Percentiles rank a stretch among this genome's conserved stretches.
phyloP scores from a whole-genome alignment of 2,329 filamentous ascomycete genomes.

The Cercospora zeae-maydis region DNA sequence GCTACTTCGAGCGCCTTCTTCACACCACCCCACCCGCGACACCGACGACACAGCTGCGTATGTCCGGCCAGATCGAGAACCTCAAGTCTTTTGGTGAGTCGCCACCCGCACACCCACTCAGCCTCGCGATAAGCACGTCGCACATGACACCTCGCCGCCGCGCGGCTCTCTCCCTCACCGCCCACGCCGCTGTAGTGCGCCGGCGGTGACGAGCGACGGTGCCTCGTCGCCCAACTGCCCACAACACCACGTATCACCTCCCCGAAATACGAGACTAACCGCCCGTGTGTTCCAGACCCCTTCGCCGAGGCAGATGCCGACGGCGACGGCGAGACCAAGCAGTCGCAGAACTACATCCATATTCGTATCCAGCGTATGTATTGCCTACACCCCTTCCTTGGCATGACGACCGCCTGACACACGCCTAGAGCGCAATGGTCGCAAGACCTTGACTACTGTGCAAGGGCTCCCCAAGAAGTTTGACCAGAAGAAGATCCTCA shows the following conservation, averaged over 20 bases:
- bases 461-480: constrained; percentile 99
- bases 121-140: constrained; percentile 23
- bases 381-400: neutral
- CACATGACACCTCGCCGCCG: constrained; percentile 1
- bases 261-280: constrained; percentile 12
- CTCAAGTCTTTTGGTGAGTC: constrained; percentile 29
- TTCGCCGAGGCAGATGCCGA: constrained; percentile 99
- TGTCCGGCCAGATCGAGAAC: constrained; percentile 28
- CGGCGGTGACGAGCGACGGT: neutral
- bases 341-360: constrained; percentile 97
- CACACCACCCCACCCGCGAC: constrained; percentile 6
- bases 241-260: neutral
- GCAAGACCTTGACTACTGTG: constrained; percentile 99
- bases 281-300: constrained; percentile 65
- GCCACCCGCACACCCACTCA: constrained; percentile 9
- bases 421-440: constrained; percentile 93
- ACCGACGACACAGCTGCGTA: constrained; percentile 20
- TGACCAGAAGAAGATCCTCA: constrained; percentile 99
- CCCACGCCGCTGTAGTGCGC: neutral
- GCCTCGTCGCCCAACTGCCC: neutral
- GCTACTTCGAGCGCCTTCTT: constrained; percentile 1
- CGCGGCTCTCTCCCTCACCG: neutral
- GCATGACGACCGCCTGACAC: constrained; percentile 11
- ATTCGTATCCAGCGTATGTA: constrained; percentile 91
- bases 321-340: constrained; percentile 90